Percentiles rank a stretch among this genome's conserved stretches.
These are phyloP conservation scores for Claviceps quebecensis DNA, from an alignment of 2,329 filamentous ascomycete genomes.

Conservation along the genomic window DNA sequence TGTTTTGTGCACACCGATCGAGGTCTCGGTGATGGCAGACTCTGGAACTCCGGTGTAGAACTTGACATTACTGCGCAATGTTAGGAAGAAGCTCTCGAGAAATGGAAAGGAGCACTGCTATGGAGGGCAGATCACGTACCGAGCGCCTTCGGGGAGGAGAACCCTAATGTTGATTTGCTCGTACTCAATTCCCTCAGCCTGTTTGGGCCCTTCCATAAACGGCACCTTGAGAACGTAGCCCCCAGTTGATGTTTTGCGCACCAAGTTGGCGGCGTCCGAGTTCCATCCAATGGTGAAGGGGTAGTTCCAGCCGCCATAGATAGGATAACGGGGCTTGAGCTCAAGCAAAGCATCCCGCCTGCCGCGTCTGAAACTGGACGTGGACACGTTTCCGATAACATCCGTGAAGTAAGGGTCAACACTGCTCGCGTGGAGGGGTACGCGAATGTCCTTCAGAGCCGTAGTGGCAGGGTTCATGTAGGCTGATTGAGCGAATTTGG, in stretches of 20 bases:
- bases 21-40: conserved; percentile 43
- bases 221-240: conserved; percentile 81
- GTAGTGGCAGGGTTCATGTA: conserved; percentile 66
- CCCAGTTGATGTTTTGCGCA: conserved; percentile 52
- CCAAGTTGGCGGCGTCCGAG: conserved; percentile 61
- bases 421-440: conserved; percentile 67
- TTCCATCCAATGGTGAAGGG: conserved; percentile 97
- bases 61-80: conserved; percentile 55
- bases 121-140: conserved; percentile 36
- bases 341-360: conserved; percentile 71
- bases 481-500: conserved; percentile 57
- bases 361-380: conserved; percentile 70
- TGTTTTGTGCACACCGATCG: conserved; percentile 57
- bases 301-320: conserved; percentile 97
- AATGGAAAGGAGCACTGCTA: too few species aligned
- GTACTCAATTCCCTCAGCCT: conserved; percentile 74
- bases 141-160: conserved; percentile 81
- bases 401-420: conserved; percentile 89
- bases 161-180: conserved; percentile 67
- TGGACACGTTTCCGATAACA: conserved; percentile 93
- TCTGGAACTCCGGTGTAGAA: conserved; percentile 60
- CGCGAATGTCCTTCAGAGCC: conserved; percentile 68
- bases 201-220: conserved; percentile 84
- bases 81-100: conserved; percentile 10
- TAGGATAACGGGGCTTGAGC: conserved; percentile 84